Evolutionary conservation across 305 asterid genomes (phyloP), one percentile per base, ranked within the genome.

Genomic region (Rubia tinctorum): DNA sequence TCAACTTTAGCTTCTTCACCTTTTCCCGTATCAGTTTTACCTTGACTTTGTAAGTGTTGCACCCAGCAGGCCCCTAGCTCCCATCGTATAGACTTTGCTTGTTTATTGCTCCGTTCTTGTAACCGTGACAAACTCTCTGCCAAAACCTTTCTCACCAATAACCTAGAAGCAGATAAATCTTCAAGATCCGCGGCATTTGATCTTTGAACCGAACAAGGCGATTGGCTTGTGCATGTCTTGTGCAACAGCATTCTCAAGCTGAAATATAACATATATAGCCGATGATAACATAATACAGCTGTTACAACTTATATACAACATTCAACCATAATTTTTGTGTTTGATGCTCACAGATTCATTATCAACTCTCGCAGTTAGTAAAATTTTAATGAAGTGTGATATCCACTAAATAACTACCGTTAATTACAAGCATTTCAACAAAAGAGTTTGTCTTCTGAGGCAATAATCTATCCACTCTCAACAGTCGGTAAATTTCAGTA

Each of bases 11-110:
- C 78, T 92, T 92, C 83, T 91, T 92, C 81, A 88, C 96, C 64
- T 94, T 94, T 80, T 92, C 98, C 74, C 85, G 85, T 85, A 76
- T 81, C 87, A 69, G 90, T 77, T 86, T 94, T 92, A 78, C 86
- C 88, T 88, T 92, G 97, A 81, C 90, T 98, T 79, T 92, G 99
- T 75, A 94, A 81, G 83, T 94, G 98, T 66, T 94, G 99, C 84
- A 94, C 81, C 99, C 99, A 94, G 88, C 99, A 94, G 71, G 99
- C 99, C 71, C 98, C 98, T 80, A 94, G 98, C 81, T 94, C 99
- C 99, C 99, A 94, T 84, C 98, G 89, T 77, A 89, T 82, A 72
- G 86, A 90, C 80, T 86, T 78, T 74, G 88, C 96, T 34, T 71
- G 79, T 64, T 77, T 80, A 49, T 69, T 55, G 82, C 86, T 87